Conservation (phyloP, 2,329 filamentous ascomycete species). For the Diaporthe longicolla region DNA sequence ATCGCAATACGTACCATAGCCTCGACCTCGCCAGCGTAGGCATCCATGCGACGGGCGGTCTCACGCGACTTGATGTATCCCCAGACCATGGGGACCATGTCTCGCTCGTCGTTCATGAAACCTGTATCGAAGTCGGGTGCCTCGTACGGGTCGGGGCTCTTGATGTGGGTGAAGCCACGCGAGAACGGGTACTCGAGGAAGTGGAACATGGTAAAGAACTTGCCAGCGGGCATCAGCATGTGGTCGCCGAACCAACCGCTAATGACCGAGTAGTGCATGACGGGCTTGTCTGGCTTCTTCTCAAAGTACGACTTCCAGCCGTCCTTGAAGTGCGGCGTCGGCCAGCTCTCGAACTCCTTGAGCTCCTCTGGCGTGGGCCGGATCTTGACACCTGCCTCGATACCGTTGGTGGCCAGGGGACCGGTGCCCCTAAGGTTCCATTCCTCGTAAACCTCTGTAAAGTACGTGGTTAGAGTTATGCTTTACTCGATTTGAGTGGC, state of each 20-base stretch:
- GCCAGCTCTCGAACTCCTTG: constrained; percentile 78
- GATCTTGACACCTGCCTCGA: constrained; percentile 85
- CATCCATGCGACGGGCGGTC: constrained; percentile 83
- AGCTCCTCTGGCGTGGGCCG: constrained; percentile 79
- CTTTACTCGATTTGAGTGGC: fast-evolving
- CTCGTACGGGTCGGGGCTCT: constrained; percentile 80
- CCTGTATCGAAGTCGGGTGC: constrained; percentile 83
- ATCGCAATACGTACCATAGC: constrained; percentile 55
- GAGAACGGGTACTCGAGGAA: constrained; percentile 86
- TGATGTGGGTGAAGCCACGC: constrained; percentile 79
- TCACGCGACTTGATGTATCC: constrained; percentile 87
- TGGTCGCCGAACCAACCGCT: constrained; percentile 75
- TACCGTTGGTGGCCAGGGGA: constrained; percentile 82
- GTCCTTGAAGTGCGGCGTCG: constrained; percentile 79
- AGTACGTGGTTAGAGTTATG: constrained; percentile 29
- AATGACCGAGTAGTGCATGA: constrained; percentile 88
- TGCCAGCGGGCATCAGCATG: constrained; percentile 77
- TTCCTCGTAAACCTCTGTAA: constrained; percentile 75
- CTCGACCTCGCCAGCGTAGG: constrained; percentile 81
- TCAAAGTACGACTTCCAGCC: constrained; percentile 89
- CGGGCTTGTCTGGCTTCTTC: constrained; percentile 86
- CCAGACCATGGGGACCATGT: constrained; percentile 90
- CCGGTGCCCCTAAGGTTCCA: constrained; percentile 87
- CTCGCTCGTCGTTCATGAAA: constrained; percentile 88
- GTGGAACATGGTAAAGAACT: constrained; percentile 89